Percentiles rank a stretch among this genome's conserved stretches.
phyloP scores from a whole-genome alignment of 2,329 filamentous ascomycete species.

The Botrytis cinerea region DNA sequence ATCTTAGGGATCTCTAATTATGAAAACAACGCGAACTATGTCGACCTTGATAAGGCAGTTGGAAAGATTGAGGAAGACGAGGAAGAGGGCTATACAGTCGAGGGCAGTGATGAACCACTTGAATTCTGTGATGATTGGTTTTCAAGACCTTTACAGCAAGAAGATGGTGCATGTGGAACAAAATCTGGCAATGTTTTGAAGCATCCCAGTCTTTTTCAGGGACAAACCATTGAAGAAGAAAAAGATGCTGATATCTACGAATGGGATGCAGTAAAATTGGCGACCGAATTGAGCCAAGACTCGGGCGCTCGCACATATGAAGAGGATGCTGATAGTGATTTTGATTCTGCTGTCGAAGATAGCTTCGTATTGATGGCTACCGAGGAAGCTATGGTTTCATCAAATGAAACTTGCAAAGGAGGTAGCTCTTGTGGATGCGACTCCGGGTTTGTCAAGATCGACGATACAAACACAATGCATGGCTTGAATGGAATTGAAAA shows the following conservation, averaged over 20 bases:
- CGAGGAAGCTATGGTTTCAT: background rate
- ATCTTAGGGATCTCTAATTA: background rate
- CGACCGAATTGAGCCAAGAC: background rate
- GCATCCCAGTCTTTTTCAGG: background rate
- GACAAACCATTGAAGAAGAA: background rate
- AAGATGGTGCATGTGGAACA: background rate
- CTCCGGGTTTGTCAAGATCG: background rate
- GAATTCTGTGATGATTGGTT: slow-evolving; percentile 15
- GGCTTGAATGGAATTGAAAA: slow-evolving; percentile 8
- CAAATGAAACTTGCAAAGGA: background rate
- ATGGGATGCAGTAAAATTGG: background rate
- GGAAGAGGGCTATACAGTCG: background rate
- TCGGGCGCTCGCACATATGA: background rate
- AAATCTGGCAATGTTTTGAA: background rate
- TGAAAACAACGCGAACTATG: background rate
- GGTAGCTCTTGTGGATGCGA: background rate
- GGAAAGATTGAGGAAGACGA: background rate
- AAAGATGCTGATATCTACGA: background rate
- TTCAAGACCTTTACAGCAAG: background rate
- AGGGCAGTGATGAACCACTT: background rate
- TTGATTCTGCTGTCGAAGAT: background rate
- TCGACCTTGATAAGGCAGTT: background rate
- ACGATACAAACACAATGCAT: background rate
- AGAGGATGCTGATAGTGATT: background rate
- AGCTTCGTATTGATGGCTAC: background rate